Evolutionary conservation across 2,329 filamentous ascomycete species (phyloP).

Genomic region (Penicillium sclerotiorum): DNA sequence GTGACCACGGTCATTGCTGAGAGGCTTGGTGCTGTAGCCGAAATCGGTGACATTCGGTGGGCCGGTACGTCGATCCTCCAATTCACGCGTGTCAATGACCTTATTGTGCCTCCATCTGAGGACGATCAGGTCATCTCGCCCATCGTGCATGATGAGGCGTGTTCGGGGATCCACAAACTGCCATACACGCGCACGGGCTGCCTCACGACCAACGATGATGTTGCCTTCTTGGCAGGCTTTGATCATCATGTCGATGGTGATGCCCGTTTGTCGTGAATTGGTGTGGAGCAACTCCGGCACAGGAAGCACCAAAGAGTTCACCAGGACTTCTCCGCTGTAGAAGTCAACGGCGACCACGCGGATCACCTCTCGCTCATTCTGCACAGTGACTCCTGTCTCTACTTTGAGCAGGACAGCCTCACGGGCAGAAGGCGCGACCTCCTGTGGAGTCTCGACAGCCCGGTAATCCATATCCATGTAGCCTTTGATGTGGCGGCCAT

Average conservation of each 20-base stretch:
- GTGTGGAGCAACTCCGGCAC: constrained; percentile 50
- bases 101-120: constrained; percentile 53
- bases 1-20: no score
- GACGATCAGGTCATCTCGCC: constrained; percentile 46
- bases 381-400: constrained; percentile 54
- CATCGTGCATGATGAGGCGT: constrained; percentile 53
- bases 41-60: no score
- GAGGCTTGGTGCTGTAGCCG: no score
- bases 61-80: no score
- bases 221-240: constrained; percentile 9
- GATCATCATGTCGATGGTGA: constrained; percentile 43
- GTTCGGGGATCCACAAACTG: constrained; percentile 51
- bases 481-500: no score
- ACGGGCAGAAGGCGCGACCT: background rate
- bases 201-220: constrained; percentile 32
- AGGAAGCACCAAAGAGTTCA: constrained; percentile 57
- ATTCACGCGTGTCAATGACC: constrained; percentile 50
- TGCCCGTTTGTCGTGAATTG: constrained; percentile 56
- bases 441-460: background rate
- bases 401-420: constrained; percentile 55
- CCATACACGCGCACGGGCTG: constrained; percentile 39
- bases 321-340: constrained; percentile 51
- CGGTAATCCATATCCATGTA: no score
- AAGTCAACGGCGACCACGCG: constrained; percentile 57
- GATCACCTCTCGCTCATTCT: constrained; percentile 55